Conservation (phyloP, 441 rosid genomes). For the Pelargonium fulgidum region DNA sequence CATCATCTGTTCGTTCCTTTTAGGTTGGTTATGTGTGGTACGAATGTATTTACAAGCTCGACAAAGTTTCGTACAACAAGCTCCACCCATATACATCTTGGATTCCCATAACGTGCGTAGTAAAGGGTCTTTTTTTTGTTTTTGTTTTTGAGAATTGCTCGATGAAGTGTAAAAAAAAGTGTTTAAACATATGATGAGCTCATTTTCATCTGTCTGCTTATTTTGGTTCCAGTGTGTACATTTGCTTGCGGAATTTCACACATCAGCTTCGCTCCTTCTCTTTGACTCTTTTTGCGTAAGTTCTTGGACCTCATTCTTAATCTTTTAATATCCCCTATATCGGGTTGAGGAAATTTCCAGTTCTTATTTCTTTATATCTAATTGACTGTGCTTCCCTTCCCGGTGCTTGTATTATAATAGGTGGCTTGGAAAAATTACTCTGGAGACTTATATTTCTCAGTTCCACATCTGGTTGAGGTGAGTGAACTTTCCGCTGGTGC, state of each 20-base stretch:
- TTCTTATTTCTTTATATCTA: not conserved
- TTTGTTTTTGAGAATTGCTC: slow-evolving; percentile 10
- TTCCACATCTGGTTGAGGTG: slow-evolving; percentile 99
- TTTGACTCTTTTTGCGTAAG: slow-evolving; percentile 82
- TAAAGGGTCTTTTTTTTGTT: slow-evolving; percentile 15
- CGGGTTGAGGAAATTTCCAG: not conserved
- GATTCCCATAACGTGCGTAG: slow-evolving; percentile 92
- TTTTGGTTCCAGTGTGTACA: slow-evolving; percentile 64
- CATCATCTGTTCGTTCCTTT: slow-evolving; percentile 17
- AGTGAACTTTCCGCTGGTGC: slow-evolving; percentile 19
- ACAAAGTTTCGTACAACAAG: slow-evolving; percentile 89
- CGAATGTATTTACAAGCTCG: slow-evolving; percentile 85
- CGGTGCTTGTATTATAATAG: too few relatives aligned
- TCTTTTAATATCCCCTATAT: not conserved
- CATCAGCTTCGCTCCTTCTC: slow-evolving; percentile 75
- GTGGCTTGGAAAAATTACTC: slow-evolving; percentile 98
- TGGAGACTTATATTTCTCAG: slow-evolving; percentile 96
- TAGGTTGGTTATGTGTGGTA: slow-evolving; percentile 96
- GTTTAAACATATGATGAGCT: too few relatives aligned
- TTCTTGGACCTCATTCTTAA: slow-evolving; percentile 20
- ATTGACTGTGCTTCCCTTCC: too few relatives aligned
- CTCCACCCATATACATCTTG: slow-evolving; percentile 97
- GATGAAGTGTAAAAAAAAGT: slow-evolving; percentile 5
- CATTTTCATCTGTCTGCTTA: slow-evolving; percentile 17
- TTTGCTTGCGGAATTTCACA: slow-evolving; percentile 80